phyloP scores from a whole-genome alignment of 345 rosid species.

The Acer yangbiense region DNA sequence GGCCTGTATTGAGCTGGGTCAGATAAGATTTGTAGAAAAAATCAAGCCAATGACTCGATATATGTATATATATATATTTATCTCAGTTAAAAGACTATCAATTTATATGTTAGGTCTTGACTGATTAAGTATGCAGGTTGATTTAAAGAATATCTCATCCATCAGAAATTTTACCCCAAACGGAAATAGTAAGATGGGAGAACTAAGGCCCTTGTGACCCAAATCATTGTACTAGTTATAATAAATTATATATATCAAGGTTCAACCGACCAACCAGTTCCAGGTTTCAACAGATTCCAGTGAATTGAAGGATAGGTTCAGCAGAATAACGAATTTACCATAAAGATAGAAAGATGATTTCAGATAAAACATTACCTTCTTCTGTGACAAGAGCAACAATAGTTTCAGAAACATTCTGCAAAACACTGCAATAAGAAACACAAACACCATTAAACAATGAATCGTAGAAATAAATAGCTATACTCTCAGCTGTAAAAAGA shows the following conservation, averaged over 20 bases:
- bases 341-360: constrained; percentile 8
- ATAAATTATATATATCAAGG: not conserved
- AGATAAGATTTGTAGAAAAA: not conserved
- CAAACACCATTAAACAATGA: constrained; percentile 21
- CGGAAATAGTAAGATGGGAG: not conserved
- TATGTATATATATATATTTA: not conserved
- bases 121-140: not conserved
- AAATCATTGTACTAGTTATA: not conserved
- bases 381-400: constrained; percentile 79
- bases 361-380: constrained; percentile 62
- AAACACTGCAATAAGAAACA: constrained; percentile 57
- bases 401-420: constrained; percentile 71
- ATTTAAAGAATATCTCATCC: not conserved
- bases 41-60: not conserved
- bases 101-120: not conserved
- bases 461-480: constrained; percentile 1
- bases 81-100: not conserved
- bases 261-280: not conserved
- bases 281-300: not conserved
- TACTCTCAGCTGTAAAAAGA: constrained; percentile 11
- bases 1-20: not conserved
- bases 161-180: not conserved
- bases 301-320: not conserved
- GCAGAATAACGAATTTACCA: not conserved
- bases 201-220: not conserved